These are phyloP conservation scores for Silene coronaria DNA, from an alignment of 179 eudicot genomes.

Conservation along the genomic window DNA sequence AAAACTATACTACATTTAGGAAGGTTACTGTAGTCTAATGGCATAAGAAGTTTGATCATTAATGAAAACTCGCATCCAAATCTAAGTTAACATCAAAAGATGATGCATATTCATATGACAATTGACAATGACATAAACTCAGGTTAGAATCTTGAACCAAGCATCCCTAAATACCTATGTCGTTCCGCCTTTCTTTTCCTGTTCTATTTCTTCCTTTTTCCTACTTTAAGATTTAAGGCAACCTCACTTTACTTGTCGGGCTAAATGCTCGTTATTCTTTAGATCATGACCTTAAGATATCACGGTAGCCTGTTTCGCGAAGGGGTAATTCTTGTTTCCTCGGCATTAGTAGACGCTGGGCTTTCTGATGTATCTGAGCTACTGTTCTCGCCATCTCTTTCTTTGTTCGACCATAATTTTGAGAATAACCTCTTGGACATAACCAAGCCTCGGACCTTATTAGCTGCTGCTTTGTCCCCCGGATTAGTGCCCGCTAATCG, in stretches of 20 bases:
- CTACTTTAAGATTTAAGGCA: conserved; percentile 25
- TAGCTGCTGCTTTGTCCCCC: conserved; percentile 39
- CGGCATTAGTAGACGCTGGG: conserved; percentile 60
- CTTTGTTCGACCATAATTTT: conserved; percentile 66
- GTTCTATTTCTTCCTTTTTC: conserved; percentile 8
- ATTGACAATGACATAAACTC: conserved; percentile 5
- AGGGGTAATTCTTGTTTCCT: conserved; percentile 55
- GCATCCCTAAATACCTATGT: conserved; percentile 9
- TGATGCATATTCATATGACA: conserved; percentile 7
- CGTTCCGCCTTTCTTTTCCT: background rate
- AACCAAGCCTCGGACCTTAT: conserved; percentile 47
- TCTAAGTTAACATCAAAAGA: background rate
- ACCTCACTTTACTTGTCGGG: conserved; percentile 21
- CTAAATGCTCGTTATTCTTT: conserved; percentile 18
- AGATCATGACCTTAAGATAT: conserved; percentile 5
- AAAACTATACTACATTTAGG: background rate
- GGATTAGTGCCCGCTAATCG: conserved; percentile 33
- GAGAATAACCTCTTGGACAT: conserved; percentile 70
- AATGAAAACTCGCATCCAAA: background rate
- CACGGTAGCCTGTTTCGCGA: conserved; percentile 56
- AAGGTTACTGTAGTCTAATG: background rate
- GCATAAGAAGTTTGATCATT: background rate
- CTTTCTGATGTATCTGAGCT: conserved; percentile 89
- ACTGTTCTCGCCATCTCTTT: conserved; percentile 57
- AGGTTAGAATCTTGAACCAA: conserved; percentile 8